Evolutionary conservation across 108 stramenopile species (phyloP), one percentile per base, ranked within the genome.

Genomic region (Halocafeteria seosinensis): DNA sequence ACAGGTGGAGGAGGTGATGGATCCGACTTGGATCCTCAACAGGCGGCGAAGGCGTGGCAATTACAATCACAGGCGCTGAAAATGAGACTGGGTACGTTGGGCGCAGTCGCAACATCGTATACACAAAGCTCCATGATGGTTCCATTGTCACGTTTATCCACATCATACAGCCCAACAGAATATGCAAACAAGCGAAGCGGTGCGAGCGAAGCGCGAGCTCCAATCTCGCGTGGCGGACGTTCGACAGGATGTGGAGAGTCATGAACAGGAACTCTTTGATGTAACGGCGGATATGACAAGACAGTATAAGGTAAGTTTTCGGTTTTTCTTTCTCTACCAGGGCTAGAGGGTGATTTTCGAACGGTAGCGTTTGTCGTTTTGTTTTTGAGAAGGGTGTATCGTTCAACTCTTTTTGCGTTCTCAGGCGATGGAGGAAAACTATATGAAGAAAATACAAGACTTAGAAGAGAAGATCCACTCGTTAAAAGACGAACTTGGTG

Each of bases 241-340:
- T 6, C 2, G 23, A n/a, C 2, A 3, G 5, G 57, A 59, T n/a
- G 6, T 59, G 13, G 13, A 17, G 1, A n/a, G 36, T 33, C 34
- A 33, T 2, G 5, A 6, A 12, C 17, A 8, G 5, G 17, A 59
- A 2, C 6, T n/a, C 21, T 2, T 59, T 6, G 57, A 33, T 35
- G n/a, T 59, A 12, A 59, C 57, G 23, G 12, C 57, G 6, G 57
- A 59, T 35, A 59, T 59, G 57, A 59, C 57, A 3, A 59, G 57
- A 35, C 57, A 59, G 28, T 25, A 59, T 35, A 59, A 59, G 12
- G 42, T 47, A n/a, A 17, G 42, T 47, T 17, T n/a, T n/a, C n/a
- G n/a, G n/a, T n/a, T n/a, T n/a, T n/a, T n/a, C n/a, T n/a, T n/a
- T n/a, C n/a, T n/a, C n/a, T n/a, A n/a, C n/a, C n/a, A n/a, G n/a